A percentile compares a stretch with the other conserved stretches of the same genome.
Evolutionary conservation across 352 stramenopile species (phyloP).

Genomic region (Phytopythium kandeliae): DNA sequence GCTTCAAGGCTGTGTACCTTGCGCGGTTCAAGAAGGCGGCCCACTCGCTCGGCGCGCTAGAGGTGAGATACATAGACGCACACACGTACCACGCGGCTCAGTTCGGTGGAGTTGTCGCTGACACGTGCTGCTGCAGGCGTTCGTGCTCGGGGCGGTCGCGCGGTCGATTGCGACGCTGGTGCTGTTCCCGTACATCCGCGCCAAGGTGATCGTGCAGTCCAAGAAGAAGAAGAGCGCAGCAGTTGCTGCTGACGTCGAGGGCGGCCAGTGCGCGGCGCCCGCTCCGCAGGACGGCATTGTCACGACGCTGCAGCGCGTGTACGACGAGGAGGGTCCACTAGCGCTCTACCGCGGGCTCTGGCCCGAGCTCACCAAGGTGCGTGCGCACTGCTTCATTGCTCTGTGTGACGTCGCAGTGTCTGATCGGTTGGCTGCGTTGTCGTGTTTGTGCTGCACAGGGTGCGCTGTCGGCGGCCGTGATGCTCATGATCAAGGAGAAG

Average conservation of each 20-base stretch:
- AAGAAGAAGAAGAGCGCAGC: conserved; percentile 61
- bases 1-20: conserved; percentile 72
- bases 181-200: conserved; percentile 96
- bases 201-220: conserved; percentile 93
- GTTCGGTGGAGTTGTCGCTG: no score
- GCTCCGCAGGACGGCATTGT: conserved; percentile 79
- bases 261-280: conserved; percentile 7
- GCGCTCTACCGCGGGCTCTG: conserved; percentile 93
- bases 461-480: conserved; percentile 94
- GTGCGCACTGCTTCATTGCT: conserved; percentile 1
- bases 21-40: conserved; percentile 50
- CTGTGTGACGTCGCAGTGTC: background rate
- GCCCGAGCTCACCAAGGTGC: conserved; percentile 90
- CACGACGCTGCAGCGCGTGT: conserved; percentile 63
- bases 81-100: no score
- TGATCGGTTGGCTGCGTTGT: no score
- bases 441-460: conserved; percentile 46
- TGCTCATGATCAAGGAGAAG: conserved; percentile 98
- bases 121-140: conserved; percentile 80
- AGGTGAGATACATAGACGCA: conserved; percentile 49
- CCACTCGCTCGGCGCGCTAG: conserved; percentile 52
- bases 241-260: conserved; percentile 9
- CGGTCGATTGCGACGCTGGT: conserved; percentile 93
- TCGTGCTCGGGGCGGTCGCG: conserved; percentile 92
- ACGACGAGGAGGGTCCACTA: conserved; percentile 79